Conservation (phyloP, 176 grass and related monocot species). For the Saccharum spontaneum region DNA sequence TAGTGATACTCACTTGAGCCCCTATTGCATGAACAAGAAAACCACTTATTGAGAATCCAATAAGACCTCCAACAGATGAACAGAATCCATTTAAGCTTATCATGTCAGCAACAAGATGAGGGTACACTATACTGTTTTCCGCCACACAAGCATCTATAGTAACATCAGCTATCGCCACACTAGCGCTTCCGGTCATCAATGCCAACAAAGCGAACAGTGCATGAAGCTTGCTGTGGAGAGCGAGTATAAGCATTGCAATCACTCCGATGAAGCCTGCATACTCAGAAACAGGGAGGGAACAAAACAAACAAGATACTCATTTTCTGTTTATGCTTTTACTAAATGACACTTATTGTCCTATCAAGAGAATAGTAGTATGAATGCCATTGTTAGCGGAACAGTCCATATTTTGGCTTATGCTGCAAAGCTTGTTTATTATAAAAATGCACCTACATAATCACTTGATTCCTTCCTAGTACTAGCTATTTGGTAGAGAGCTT, state of each 20-base stretch:
- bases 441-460: background rate
- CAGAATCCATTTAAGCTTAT: constrained; percentile 81
- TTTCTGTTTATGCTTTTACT: constrained; percentile 9
- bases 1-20: constrained; percentile 56
- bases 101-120: constrained; percentile 77
- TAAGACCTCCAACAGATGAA: constrained; percentile 75
- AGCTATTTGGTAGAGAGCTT: background rate
- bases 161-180: constrained; percentile 80
- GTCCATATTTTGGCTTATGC: background rate
- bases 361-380: constrained; percentile 1
- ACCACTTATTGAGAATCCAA: constrained; percentile 88
- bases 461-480: background rate
- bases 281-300: constrained; percentile 29
- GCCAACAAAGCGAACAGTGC: constrained; percentile 64
- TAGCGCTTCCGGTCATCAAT: constrained; percentile 57
- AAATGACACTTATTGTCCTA: background rate
- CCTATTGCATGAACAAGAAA: constrained; percentile 83
- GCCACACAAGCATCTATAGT: constrained; percentile 84
- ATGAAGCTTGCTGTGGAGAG: constrained; percentile 66
- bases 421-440: background rate
- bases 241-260: constrained; percentile 70
- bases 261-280: constrained; percentile 74
- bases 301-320: constrained; percentile 14
- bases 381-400: background rate
- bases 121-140: constrained; percentile 63